Conservation (phyloP, 2,329 filamentous ascomycete species). For the Fusarium pseudoanthophilum region DNA sequence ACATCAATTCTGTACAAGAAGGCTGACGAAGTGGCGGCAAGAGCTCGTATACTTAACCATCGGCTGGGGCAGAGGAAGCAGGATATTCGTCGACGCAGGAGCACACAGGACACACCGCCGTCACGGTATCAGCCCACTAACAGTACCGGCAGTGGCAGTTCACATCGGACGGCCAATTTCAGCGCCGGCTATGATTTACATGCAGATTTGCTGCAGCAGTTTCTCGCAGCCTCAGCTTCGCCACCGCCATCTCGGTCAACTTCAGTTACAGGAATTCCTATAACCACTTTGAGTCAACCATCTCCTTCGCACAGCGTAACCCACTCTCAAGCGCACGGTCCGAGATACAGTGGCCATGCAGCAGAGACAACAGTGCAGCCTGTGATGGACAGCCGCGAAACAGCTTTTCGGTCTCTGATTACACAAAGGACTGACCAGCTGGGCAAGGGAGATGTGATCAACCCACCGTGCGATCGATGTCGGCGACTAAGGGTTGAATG, state of each 20-base stretch:
- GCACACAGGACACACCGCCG: conserved; percentile 47
- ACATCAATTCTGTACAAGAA: conserved; percentile 80
- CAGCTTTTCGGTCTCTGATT: conserved; percentile 65
- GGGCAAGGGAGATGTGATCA: conserved; percentile 76
- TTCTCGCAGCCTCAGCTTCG: conserved; percentile 45
- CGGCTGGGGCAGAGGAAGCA: conserved; percentile 61
- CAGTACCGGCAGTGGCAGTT: conserved; percentile 22
- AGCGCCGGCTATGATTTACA: conserved; percentile 60
- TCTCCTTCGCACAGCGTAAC: conserved; percentile 42
- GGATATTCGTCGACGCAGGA: conserved; percentile 46
- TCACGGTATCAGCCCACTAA: conserved; percentile 52
- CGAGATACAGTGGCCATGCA: conserved; percentile 33
- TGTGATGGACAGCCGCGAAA: conserved; percentile 44
- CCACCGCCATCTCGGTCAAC: conserved; percentile 43
- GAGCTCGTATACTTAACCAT: conserved; percentile 81
- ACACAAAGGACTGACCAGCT: conserved; percentile 80
- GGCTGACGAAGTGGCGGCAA: conserved; percentile 75
- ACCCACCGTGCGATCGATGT: conserved; percentile 88
- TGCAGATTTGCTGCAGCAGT: conserved; percentile 67
- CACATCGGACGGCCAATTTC: conserved; percentile 40
- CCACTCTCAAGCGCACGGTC: conserved; percentile 32
- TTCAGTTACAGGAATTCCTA: conserved; percentile 43
- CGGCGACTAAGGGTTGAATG: conserved; percentile 83
- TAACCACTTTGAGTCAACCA: conserved; percentile 39
- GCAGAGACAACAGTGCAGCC: conserved; percentile 41